Percentiles rank a stretch among this genome's conserved stretches.
Evolutionary conservation across 139 green algal genomes (phyloP).

Genomic region (Helicosporidium sp.): DNA sequence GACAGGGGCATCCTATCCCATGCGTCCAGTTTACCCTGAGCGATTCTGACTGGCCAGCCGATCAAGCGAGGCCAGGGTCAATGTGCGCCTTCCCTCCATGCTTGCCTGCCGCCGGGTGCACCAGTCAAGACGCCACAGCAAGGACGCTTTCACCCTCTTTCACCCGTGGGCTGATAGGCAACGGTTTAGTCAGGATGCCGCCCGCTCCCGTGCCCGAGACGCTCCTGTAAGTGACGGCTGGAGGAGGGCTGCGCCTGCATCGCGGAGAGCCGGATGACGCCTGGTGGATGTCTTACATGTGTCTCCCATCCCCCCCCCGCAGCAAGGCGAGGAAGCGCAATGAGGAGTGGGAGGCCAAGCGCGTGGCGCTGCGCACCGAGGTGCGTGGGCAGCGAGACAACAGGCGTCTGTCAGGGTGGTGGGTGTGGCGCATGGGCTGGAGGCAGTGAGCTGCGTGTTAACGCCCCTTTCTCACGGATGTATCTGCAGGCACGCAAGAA

Average conservation of each 20-base stretch:
- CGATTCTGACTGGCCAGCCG: no score
- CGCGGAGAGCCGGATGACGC: no score
- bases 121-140: no score
- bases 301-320: conserved; percentile 18
- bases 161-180: no score
- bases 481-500: conserved; percentile 30
- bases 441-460: neutral
- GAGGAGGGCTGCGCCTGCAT: no score
- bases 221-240: conserved; percentile 13
- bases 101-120: no score
- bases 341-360: conserved; percentile 63
- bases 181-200: conserved; percentile 4
- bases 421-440: neutral
- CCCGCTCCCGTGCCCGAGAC: conserved; percentile 19
- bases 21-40: no score
- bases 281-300: neutral
- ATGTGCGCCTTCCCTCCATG: no score
- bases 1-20: no score
- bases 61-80: no score
- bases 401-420: neutral
- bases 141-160: no score
- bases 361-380: conserved; percentile 11
- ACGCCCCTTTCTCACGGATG: neutral
- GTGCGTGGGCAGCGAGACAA: conserved; percentile 1
- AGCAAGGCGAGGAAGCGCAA: conserved; percentile 81